phyloP scores from a whole-genome alignment of 805 yeast species.

The Suhomyces emberorum region DNA sequence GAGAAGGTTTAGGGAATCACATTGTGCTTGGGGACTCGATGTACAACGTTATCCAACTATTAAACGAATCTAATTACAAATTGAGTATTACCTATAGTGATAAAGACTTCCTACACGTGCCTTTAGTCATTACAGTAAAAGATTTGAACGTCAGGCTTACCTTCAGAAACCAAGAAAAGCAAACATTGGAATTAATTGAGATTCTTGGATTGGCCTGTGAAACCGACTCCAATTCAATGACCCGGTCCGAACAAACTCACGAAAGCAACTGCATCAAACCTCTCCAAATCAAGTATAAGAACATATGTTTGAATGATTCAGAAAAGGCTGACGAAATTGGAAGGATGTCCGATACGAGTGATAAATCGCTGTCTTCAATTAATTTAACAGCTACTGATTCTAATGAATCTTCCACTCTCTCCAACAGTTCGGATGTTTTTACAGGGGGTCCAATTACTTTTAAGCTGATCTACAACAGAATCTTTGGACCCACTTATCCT shows the following conservation, averaged over 20 bases:
- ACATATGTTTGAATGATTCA: slow-evolving; percentile 28
- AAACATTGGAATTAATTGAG: slow-evolving; percentile 11
- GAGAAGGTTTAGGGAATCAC: slow-evolving; percentile 32
- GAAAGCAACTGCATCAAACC: neutral
- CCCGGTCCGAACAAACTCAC: neutral
- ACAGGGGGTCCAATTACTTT: neutral
- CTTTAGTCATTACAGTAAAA: slow-evolving; percentile 29
- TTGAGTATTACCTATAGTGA: slow-evolving; percentile 30
- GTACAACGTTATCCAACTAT: slow-evolving; percentile 23
- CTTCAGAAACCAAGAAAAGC: slow-evolving; percentile 9
- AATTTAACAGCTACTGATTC: slow-evolving; percentile 5
- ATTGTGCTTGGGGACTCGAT: slow-evolving; percentile 29
- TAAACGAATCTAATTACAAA: slow-evolving; percentile 25
- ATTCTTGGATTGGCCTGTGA: slow-evolving; percentile 6
- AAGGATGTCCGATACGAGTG: slow-evolving; percentile 1
- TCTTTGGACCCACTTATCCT: slow-evolving; percentile 63
- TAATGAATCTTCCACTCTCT: neutral
- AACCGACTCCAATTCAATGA: neutral
- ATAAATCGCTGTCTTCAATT: slow-evolving; percentile 2
- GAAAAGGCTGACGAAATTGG: slow-evolving; percentile 7
- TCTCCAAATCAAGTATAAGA: slow-evolving; percentile 29
- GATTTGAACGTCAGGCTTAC: slow-evolving; percentile 14
- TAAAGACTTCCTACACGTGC: slow-evolving; percentile 26
- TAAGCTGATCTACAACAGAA: slow-evolving; percentile 46
- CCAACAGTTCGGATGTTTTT: neutral